These are phyloP conservation scores for Lavandula angustifolia DNA, from an alignment of 257 asterid genomes.

Conservation along the genomic window DNA sequence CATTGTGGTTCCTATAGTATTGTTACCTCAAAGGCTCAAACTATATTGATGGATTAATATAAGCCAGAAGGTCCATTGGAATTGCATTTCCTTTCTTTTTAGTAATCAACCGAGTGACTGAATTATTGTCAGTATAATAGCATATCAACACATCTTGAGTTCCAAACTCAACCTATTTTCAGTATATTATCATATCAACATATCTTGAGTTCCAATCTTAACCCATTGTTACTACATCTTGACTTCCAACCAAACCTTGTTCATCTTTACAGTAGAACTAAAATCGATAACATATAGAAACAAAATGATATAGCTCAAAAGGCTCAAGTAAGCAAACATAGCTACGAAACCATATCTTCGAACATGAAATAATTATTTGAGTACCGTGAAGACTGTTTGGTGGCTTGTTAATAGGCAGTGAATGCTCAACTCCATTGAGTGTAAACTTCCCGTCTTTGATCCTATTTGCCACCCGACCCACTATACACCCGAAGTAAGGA, in stretches of 20 bases:
- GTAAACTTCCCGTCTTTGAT: slow-evolving; percentile 84
- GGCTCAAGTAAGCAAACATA: background rate
- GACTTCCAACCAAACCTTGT: background rate
- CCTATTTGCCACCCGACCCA: slow-evolving; percentile 98
- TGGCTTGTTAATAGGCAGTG: slow-evolving; percentile 85
- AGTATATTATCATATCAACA: background rate
- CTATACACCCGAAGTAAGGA: slow-evolving; percentile 94
- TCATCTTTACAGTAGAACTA: background rate
- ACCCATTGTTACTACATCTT: background rate
- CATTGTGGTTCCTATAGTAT: background rate
- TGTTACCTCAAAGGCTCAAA: background rate
- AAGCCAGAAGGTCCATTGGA: background rate
- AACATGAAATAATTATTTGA: background rate
- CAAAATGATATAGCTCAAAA: background rate
- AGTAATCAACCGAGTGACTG: slow-evolving; percentile 9
- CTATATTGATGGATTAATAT: background rate
- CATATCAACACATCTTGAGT: too few relatives aligned
- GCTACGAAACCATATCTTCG: background rate
- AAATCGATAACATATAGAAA: background rate
- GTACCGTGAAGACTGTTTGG: slow-evolving; percentile 97
- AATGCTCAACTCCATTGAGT: slow-evolving; percentile 63
- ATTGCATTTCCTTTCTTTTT: slow-evolving; percentile 7
- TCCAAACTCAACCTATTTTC: too few relatives aligned
- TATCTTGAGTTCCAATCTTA: background rate
- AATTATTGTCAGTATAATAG: too few relatives aligned